phyloP scores from a whole-genome alignment of 139 green algal species.

The Haematococcus lacustris region DNA sequence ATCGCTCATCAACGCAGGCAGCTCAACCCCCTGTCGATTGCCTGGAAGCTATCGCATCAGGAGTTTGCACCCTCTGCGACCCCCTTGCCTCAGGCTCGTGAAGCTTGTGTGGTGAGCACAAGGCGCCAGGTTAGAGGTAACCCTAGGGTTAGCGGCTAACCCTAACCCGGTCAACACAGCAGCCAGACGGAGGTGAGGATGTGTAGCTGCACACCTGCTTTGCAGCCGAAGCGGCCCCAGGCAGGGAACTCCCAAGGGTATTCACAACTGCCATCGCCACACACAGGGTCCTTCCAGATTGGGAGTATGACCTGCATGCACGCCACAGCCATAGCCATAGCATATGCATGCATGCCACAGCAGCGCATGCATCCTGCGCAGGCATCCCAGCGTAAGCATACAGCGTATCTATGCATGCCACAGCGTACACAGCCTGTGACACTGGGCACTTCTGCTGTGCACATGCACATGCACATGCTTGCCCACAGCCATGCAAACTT shows the following conservation, averaged over 20 bases:
- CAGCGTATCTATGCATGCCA: neutral
- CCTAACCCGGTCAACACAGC: neutral
- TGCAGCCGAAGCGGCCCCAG: constrained; percentile 63
- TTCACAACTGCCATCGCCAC: constrained; percentile 59
- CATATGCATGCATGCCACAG: neutral
- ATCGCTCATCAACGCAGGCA: no score
- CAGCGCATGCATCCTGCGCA: neutral
- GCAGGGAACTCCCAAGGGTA: constrained; percentile 66
- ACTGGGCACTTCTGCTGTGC: neutral
- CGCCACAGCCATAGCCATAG: neutral
- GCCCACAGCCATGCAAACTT: neutral
- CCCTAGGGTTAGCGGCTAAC: neutral
- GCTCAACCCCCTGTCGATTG: no score
- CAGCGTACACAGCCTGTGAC: neutral
- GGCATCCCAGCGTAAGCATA: neutral
- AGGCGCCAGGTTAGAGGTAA: neutral
- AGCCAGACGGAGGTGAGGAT: no score
- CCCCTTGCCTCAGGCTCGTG: neutral
- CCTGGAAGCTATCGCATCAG: no score
- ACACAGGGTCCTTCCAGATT: constrained; percentile 65
- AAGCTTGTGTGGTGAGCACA: neutral
- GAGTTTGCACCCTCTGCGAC: neutral
- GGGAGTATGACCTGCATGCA: constrained; percentile 36
- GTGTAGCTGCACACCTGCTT: constrained; percentile 30
- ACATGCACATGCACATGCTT: neutral